Conservation (phyloP, 2,329 filamentous ascomycete genomes). For the Trichoderma sp. region DNA sequence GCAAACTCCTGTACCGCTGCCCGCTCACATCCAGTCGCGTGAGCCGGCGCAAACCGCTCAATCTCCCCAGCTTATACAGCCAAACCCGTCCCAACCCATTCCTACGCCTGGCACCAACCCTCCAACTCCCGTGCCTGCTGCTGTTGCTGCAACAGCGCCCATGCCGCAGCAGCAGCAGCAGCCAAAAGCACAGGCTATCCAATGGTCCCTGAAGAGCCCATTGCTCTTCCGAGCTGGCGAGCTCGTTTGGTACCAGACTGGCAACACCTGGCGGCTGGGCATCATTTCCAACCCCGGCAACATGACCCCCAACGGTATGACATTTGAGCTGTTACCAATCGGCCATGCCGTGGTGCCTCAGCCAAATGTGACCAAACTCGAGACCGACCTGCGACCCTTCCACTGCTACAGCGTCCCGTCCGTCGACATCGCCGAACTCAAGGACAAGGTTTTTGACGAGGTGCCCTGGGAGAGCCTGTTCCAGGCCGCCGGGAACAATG, state of each 20-base stretch:
- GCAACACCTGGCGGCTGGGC: slow-evolving; percentile 52
- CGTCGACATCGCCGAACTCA: slow-evolving; percentile 45
- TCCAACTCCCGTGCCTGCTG: slow-evolving; percentile 18
- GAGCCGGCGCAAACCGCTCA: slow-evolving; percentile 25
- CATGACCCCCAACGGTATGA: slow-evolving; percentile 37
- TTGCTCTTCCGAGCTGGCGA: slow-evolving; percentile 53
- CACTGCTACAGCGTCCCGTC: slow-evolving; percentile 55
- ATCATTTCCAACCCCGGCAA: slow-evolving; percentile 46
- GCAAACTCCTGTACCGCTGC: slow-evolving; percentile 14
- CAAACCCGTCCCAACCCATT: slow-evolving; percentile 23
- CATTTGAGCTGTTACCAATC: slow-evolving; percentile 47
- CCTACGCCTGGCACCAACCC: slow-evolving; percentile 20
- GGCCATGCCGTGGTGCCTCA: slow-evolving; percentile 45
- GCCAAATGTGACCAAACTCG: slow-evolving; percentile 44
- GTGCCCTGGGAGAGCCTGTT: slow-evolving; percentile 49
- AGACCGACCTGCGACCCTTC: slow-evolving; percentile 52
- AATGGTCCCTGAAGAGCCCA: slow-evolving; percentile 42
- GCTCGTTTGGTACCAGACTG: slow-evolving; percentile 54
- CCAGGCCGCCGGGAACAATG: slow-evolving; percentile 39
- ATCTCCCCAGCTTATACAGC: slow-evolving; percentile 7
- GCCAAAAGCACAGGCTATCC: slow-evolving; percentile 27
- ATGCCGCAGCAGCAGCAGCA: slow-evolving; percentile 19
- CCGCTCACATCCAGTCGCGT: slow-evolving; percentile 30
- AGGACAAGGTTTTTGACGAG: slow-evolving; percentile 46
- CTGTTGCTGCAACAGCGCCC: neutral